Base-by-base conservation (phyloP, 495 filamentous ascomycete species). In the Hypoxylon intermedium region DNA sequence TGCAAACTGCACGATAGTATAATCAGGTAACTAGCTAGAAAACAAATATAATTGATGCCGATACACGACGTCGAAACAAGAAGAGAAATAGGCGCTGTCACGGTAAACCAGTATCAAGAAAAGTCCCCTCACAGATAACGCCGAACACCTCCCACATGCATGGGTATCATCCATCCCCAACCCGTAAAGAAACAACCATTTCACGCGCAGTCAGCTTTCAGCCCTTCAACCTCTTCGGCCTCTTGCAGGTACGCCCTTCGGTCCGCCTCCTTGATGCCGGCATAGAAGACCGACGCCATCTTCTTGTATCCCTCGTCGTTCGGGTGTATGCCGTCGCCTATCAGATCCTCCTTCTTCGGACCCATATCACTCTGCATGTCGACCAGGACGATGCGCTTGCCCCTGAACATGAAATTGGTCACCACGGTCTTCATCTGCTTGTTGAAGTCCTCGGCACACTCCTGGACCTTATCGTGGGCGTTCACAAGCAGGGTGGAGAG, bases 271-370 rank as follows among this genome's bases (percentile, higher is more conserved):
- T 70, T 47, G 13, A 85, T 68, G 3, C 74, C 81, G 0, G 61
- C 66, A 65, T 71, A 80, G 77, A 77, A 86, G 0, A 85, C 69
- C 1, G 74, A 60, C 7, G 82, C 79, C 83, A 86, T 84, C 63
- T 78, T 75, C 53, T 64, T 55, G 42, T 85, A 85, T 7, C 82
- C 83, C 0, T 16, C 50, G 34, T 82, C 77, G 12, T 67, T 78
- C 0, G 83, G 83, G 44, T 85, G 83, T 0, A 72, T 81, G 4
- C 68, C 72, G 56, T 84, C 82, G 13, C 24, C 9, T 0, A 67
- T 68, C 28, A 85, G 40, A 45, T 83, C 76, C 5, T 40, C 48
- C 5, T 33, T 1, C 9, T 24, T 34, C 20, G 80, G 73, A 6
- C 69, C 70, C 0, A 49, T 37, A 9, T 47, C 63, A 47, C 72